A percentile compares a stretch with the other conserved stretches of the same genome.
phyloP scores from a whole-genome alignment of 768 basidiomycete species.

The Tulasnella sp. region DNA sequence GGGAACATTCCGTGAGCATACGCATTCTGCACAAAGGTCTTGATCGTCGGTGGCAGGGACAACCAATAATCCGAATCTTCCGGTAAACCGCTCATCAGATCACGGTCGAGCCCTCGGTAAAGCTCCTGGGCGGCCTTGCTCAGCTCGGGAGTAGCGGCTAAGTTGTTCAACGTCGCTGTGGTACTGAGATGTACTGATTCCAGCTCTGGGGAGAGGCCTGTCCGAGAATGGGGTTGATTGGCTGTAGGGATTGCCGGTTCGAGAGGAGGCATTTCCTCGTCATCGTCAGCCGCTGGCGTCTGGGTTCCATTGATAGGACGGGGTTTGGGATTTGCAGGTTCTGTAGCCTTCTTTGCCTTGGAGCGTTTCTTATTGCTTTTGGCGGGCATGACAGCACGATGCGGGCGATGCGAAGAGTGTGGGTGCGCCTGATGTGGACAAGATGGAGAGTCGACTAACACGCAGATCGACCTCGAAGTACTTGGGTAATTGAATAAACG shows the following conservation, averaged over 20 bases:
- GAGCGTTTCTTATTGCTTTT: slow-evolving; percentile 19
- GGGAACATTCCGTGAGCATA: slow-evolving; percentile 33
- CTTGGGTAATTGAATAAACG: slow-evolving; percentile 1
- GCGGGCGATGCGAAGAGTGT: slow-evolving; percentile 14
- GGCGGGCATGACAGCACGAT: slow-evolving; percentile 1
- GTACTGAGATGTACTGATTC: slow-evolving; percentile 50
- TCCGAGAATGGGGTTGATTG: slow-evolving; percentile 29
- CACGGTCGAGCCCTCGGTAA: slow-evolving; percentile 53
- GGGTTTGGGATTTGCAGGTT: slow-evolving; percentile 3
- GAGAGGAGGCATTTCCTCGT: slow-evolving; percentile 19
- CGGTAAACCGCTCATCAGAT: slow-evolving; percentile 39
- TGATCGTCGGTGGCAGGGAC: slow-evolving; percentile 61
- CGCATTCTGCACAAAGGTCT: slow-evolving; percentile 60
- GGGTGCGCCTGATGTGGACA: slow-evolving; percentile 14
- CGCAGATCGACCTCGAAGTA: slow-evolving; percentile 8
- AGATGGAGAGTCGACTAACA: not conserved
- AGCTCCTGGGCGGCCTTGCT: slow-evolving; percentile 60
- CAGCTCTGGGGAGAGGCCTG: slow-evolving; percentile 47
- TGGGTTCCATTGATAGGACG: not conserved
- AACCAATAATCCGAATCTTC: slow-evolving; percentile 68
- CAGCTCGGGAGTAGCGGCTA: slow-evolving; percentile 51
- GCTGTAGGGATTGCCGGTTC: slow-evolving; percentile 13
- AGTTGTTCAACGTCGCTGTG: slow-evolving; percentile 45
- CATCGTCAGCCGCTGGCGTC: slow-evolving; percentile 13
- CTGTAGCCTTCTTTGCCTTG: slow-evolving; percentile 11